Conservation (phyloP, 345 rosid species). For the Crucihimalaya himalaica region DNA sequence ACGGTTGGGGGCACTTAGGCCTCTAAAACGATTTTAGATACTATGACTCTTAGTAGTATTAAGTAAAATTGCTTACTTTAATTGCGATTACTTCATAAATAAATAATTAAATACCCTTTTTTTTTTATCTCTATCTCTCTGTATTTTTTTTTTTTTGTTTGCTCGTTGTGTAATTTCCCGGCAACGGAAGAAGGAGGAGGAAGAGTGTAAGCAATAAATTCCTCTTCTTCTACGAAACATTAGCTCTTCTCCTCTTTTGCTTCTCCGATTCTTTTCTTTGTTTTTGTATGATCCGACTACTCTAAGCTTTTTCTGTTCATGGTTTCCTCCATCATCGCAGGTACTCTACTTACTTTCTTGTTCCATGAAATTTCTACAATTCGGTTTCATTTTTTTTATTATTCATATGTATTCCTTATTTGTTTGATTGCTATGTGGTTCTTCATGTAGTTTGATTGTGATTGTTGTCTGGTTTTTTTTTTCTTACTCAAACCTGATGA, state of each 20-base stretch:
- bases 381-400: constrained; percentile 14
- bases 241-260: constrained; percentile 37
- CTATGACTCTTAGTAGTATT: too few relatives aligned
- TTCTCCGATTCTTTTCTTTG: constrained; percentile 31
- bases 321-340: constrained; percentile 38
- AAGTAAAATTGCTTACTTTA: too few relatives aligned
- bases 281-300: constrained; percentile 19
- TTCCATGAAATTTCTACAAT: not conserved
- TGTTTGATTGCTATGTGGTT: not conserved
- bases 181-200: constrained; percentile 81
- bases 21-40: too few relatives aligned
- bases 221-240: constrained; percentile 78
- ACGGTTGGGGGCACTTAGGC: constrained; percentile 30
- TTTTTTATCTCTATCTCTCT: too few relatives aligned
- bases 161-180: constrained; percentile 57
- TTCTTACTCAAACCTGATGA: constrained; percentile 9
- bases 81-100: too few relatives aligned
- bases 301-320: constrained; percentile 18
- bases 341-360: constrained; percentile 10
- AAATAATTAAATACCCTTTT: too few relatives aligned
- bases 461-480: constrained; percentile 9
- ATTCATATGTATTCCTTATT: not conserved
- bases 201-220: constrained; percentile 80
- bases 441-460: constrained; percentile 30
- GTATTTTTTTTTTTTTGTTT: not conserved